phyloP scores from a whole-genome alignment of 345 rosid species.

The Gossypium rotundifolium region DNA sequence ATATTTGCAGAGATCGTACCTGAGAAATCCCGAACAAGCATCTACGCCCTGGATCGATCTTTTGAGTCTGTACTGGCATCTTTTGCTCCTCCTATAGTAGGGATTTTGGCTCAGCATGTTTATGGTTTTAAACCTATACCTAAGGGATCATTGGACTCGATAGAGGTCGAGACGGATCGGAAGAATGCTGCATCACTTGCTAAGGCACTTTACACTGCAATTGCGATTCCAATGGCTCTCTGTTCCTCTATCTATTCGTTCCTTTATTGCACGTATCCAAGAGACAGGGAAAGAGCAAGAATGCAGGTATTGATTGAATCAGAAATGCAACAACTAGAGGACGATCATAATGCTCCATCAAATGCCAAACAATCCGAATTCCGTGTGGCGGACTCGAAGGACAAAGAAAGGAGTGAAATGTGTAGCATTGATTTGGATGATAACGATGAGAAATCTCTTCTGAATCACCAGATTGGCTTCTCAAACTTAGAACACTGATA shows the following conservation, averaged over 20 bases:
- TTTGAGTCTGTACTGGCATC: constrained; percentile 76
- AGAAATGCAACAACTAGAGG: constrained; percentile 53
- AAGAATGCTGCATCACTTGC: constrained; percentile 70
- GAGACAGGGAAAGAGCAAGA: constrained; percentile 65
- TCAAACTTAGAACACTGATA: neutral
- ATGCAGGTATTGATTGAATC: constrained; percentile 74
- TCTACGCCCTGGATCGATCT: constrained; percentile 74
- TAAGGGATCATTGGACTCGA: constrained; percentile 32
- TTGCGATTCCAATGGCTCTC: constrained; percentile 67
- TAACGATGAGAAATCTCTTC: constrained; percentile 26
- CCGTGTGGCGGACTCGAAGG: constrained; percentile 7
- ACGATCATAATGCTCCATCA: neutral
- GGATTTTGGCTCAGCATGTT: constrained; percentile 72
- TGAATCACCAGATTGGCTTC: constrained; percentile 8
- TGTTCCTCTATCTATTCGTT: constrained; percentile 76
- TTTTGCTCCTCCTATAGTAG: constrained; percentile 84
- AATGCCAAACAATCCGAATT: neutral
- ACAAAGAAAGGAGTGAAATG: constrained; percentile 16
- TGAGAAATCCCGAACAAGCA: constrained; percentile 69
- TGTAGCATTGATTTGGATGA: constrained; percentile 26
- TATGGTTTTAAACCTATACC: constrained; percentile 73
- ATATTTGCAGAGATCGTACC: constrained; percentile 93
- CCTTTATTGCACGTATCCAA: constrained; percentile 69
- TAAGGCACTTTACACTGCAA: constrained; percentile 71
- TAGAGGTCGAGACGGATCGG: constrained; percentile 59